These are phyloP conservation scores for Phytophthora litchii DNA, from an alignment of 352 stramenopile genomes.

Conservation along the genomic window DNA sequence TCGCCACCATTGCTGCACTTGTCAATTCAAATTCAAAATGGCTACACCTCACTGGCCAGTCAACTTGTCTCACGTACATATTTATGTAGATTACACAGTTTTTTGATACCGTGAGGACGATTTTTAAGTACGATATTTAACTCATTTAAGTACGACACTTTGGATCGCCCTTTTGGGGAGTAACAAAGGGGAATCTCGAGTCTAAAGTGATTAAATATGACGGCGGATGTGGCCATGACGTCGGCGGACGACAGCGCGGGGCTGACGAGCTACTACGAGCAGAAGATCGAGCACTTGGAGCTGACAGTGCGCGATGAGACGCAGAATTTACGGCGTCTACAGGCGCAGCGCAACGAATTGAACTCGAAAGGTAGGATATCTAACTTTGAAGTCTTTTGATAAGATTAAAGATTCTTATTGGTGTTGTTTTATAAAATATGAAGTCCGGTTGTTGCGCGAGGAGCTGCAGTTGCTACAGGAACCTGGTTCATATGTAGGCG, in stretches of 20 bases:
- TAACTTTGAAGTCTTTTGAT: slow-evolving; percentile 16
- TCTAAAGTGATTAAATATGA: slow-evolving; percentile 32
- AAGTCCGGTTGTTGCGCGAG: slow-evolving; percentile 97
- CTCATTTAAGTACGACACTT: slow-evolving; percentile 16
- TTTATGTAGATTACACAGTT: neutral
- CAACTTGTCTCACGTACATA: neutral
- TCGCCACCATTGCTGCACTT: slow-evolving; percentile 82
- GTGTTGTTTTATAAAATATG: slow-evolving; percentile 19
- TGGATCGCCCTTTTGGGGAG: slow-evolving; percentile 28
- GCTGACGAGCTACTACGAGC: slow-evolving; percentile 93
- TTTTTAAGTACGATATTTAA: slow-evolving; percentile 7
- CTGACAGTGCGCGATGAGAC: slow-evolving; percentile 94
- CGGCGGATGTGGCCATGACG: slow-evolving; percentile 49
- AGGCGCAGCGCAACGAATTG: slow-evolving; percentile 99
- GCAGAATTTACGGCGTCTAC: slow-evolving; percentile 97
- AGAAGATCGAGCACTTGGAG: slow-evolving; percentile 96
- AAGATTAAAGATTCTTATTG: slow-evolving; percentile 15
- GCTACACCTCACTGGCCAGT: slow-evolving; percentile 20
- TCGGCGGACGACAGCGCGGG: slow-evolving; percentile 45
- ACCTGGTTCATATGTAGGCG: slow-evolving; percentile 97
- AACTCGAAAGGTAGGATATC: slow-evolving; percentile 94
- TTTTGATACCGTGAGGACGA: neutral
- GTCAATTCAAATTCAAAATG: slow-evolving; percentile 41
- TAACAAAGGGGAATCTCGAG: slow-evolving; percentile 15
- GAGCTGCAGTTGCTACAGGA: slow-evolving; percentile 99